Evolutionary conservation across 1,284 basidiomycete species (phyloP), one percentile per base, ranked within the genome.

Genomic region (Cerrena zonata): DNA sequence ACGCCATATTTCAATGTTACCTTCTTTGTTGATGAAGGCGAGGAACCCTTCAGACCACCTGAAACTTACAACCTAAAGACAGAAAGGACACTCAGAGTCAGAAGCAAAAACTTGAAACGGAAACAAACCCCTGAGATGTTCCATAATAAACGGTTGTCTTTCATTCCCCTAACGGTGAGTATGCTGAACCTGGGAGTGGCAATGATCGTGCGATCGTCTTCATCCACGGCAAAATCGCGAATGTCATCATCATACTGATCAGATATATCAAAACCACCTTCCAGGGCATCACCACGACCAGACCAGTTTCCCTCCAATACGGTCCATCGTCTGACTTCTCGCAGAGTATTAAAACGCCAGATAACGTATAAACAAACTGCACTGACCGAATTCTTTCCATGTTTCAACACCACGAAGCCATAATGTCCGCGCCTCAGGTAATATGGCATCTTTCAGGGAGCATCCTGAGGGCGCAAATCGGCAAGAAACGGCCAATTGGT

Each of bases 341-440:
- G 30, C 19, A n/a, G n/a, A n/a, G n/a, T n/a, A n/a, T n/a, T n/a
- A n/a, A n/a, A n/a, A n/a, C n/a, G n/a, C n/a, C n/a, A n/a, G n/a
- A n/a, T n/a, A n/a, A n/a, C n/a, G n/a, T n/a, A n/a, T n/a, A n/a
- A n/a, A n/a, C n/a, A n/a, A n/a, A n/a, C 10, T 23, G n/a, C n/a
- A 56, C 59, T 41, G 41, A 56, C 60, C 61, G 1, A 62, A 47
- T 7, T 61, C 58, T 48, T 61, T 62, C 62, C 62, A 64, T 37
- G 45, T 55, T 11, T 37, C 27, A 2, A 57, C 57, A 2, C 48
- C 58, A 21, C 47, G 40, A 4, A 61, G 49, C 53, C 54, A 58
- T 3, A 22, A 30, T 12, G 23, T 21, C 26, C 12, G n/a, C 2
- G 42, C 38, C 24, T 54, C 48, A 19, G 40, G 38, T 12, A 15